phyloP scores from a whole-genome alignment of 2,329 filamentous ascomycete species.

The Aureobasidium sp. region DNA sequence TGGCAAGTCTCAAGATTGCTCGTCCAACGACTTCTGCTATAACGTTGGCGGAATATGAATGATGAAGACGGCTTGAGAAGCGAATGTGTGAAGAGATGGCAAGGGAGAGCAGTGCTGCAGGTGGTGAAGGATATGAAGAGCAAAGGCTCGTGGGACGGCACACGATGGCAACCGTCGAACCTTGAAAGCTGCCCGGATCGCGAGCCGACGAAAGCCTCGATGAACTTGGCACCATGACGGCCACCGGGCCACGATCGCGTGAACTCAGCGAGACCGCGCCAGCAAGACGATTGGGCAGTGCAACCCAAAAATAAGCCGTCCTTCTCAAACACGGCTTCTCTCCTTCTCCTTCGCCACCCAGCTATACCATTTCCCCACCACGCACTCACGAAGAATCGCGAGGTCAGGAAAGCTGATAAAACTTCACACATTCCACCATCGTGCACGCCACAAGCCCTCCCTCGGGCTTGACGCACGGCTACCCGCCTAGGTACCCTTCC shows the following conservation, averaged over 20 bases:
- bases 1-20: background rate
- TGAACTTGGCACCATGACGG: slow-evolving; percentile 9
- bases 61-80: background rate
- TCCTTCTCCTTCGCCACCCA: background rate
- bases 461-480: slow-evolving; percentile 1
- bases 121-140: background rate
- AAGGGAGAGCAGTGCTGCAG: background rate
- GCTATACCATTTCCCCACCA: background rate
- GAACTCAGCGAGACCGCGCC: background rate
- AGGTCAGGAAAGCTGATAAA: background rate
- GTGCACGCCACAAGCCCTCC: background rate
- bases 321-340: background rate
- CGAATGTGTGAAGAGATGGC: slow-evolving; percentile 2
- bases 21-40: background rate
- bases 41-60: background rate
- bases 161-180: slow-evolving; percentile 8
- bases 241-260: slow-evolving; percentile 4
- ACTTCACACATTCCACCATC: background rate
- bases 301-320: slow-evolving; percentile 1
- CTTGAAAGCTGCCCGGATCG: slow-evolving; percentile 6
- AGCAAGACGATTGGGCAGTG: background rate
- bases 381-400: no score
- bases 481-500: background rate
- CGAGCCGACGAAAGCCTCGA: slow-evolving; percentile 4
- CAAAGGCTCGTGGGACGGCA: slow-evolving; percentile 7